These are phyloP conservation scores for Cyathus olla DNA, from an alignment of 1,284 basidiomycete species.

Conservation along the genomic window DNA sequence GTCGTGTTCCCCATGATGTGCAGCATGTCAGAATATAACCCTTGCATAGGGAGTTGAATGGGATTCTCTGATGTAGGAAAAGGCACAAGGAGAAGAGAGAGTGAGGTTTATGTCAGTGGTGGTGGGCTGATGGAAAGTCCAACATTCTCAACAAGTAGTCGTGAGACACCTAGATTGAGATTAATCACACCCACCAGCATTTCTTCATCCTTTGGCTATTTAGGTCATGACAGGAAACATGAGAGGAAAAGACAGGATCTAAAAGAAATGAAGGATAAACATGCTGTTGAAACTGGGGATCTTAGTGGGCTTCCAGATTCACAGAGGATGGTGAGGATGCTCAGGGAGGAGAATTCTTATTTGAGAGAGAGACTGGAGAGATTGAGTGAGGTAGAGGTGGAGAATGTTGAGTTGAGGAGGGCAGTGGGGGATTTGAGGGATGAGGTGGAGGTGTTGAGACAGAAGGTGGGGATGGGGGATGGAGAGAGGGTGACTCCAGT, in stretches of 20 bases:
- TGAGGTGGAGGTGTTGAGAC: conserved; percentile 25
- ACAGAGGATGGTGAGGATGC: conserved; percentile 67
- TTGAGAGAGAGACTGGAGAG: conserved; percentile 65
- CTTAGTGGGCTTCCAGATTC: conserved; percentile 78
- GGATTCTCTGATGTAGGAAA: too few species aligned
- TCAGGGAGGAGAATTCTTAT: conserved; percentile 75
- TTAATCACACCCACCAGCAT: conserved; percentile 45
- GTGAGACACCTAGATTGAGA: conserved; percentile 50
- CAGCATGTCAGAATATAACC: conserved; percentile 39
- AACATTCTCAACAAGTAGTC: conserved; percentile 58
- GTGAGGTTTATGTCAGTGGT: conserved; percentile 29
- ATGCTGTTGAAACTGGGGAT: conserved; percentile 74
- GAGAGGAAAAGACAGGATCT: conserved; percentile 41
- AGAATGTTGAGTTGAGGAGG: conserved; percentile 34
- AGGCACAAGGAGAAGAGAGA: conserved; percentile 14
- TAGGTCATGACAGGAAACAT: conserved; percentile 22
- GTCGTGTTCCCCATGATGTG: conserved; percentile 30
- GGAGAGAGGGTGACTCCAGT: conserved; percentile 1
- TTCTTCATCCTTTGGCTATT: conserved; percentile 33
- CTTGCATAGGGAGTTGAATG: conserved; percentile 35
- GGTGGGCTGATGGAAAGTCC: conserved; percentile 59
- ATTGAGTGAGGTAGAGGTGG: conserved; percentile 55
- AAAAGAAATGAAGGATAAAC: conserved; percentile 68
- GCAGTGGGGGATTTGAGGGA: conserved; percentile 46
- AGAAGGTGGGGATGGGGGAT: conserved; percentile 16